phyloP scores from a whole-genome alignment of 768 basidiomycete genomes.

The Amanita thiersii region DNA sequence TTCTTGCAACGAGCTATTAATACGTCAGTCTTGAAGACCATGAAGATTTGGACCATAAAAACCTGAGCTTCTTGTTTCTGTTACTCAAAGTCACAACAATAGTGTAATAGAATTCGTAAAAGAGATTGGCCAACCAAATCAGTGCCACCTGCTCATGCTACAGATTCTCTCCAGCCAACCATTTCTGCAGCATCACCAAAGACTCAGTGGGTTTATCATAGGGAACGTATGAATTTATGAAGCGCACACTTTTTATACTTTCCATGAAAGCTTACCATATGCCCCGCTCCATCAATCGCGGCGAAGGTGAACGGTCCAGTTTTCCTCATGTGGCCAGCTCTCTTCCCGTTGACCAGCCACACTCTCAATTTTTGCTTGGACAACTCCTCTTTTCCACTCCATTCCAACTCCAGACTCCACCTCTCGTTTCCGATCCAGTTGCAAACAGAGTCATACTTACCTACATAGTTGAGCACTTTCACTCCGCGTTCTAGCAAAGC shows the following conservation, averaged over 20 bases:
- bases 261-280: slow-evolving; percentile 40
- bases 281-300: slow-evolving; percentile 52
- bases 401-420: slow-evolving; percentile 52
- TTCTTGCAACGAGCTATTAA: too few relatives aligned
- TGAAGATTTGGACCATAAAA: too few relatives aligned
- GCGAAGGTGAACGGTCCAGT: slow-evolving; percentile 50
- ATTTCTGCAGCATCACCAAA: slow-evolving; percentile 36
- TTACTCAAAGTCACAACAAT: too few relatives aligned
- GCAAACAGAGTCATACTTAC: slow-evolving; percentile 47
- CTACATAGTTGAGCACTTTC: slow-evolving; percentile 46
- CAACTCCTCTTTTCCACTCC: slow-evolving; percentile 49
- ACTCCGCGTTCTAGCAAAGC: slow-evolving; percentile 40
- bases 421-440: slow-evolving; percentile 60
- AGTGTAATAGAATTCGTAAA: too few relatives aligned
- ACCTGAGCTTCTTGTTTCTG: too few relatives aligned
- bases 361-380: slow-evolving; percentile 30
- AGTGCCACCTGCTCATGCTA: too few relatives aligned
- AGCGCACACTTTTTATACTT: neutral
- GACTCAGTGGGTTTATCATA: slow-evolving; percentile 52
- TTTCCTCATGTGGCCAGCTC: slow-evolving; percentile 49
- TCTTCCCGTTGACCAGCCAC: slow-evolving; percentile 47
- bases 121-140: too few relatives aligned
- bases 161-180: too few relatives aligned
- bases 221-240: slow-evolving; percentile 32
- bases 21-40: too few relatives aligned